Evolutionary conservation across 148 eudicot genomes (phyloP).

Genomic region (Diospyros kaki): DNA sequence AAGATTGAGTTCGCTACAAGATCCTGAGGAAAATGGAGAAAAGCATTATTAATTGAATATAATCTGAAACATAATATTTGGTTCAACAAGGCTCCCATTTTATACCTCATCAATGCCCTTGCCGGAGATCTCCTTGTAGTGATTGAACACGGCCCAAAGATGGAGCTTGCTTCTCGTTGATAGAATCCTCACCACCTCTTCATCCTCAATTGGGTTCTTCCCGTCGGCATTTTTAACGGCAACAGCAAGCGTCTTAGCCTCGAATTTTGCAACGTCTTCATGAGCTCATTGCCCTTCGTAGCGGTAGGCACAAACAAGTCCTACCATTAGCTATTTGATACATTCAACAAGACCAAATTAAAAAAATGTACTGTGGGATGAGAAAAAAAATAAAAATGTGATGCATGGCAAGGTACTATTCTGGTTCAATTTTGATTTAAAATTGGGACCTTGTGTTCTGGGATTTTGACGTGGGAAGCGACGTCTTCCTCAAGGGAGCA

Average conservation of each 20-base stretch:
- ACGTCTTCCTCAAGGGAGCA: constrained; percentile 79
- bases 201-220: constrained; percentile 33
- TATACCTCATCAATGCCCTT: constrained; percentile 49
- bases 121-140: constrained; percentile 60
- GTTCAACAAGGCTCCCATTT: neutral
- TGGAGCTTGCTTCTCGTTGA: constrained; percentile 76
- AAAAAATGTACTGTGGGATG: neutral
- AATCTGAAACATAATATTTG: neutral
- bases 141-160: constrained; percentile 41
- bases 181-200: constrained; percentile 58
- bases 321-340: constrained; percentile 58
- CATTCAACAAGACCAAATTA: neutral
- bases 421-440: no score
- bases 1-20: constrained; percentile 27
- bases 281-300: constrained; percentile 65
- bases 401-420: no score
- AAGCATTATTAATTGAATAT: neutral
- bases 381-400: neutral
- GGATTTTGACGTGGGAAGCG: constrained; percentile 40
- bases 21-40: constrained; percentile 36
- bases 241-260: constrained; percentile 44
- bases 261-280: constrained; percentile 56
- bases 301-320: constrained; percentile 66
- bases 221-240: constrained; percentile 33
- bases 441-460: constrained; percentile 49